Conservation (phyloP, 2,329 filamentous ascomycete species). For the Ophiobolus disseminans region DNA sequence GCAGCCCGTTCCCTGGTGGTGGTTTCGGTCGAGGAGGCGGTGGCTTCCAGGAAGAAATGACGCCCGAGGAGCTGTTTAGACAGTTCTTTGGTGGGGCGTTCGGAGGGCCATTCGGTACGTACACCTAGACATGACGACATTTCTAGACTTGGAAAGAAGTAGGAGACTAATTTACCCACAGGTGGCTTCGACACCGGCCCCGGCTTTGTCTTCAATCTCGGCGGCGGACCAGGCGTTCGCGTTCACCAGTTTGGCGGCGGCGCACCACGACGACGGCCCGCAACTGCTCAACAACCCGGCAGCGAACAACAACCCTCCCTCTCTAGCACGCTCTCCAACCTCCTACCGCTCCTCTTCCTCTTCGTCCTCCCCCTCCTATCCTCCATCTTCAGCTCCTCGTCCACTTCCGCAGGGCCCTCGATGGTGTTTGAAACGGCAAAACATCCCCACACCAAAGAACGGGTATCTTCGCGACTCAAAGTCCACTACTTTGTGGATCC, state of each 20-base stretch:
- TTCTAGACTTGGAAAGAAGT: neutral
- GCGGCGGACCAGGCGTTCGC: conserved; percentile 86
- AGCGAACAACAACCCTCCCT: conserved; percentile 59
- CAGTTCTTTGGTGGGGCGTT: conserved; percentile 87
- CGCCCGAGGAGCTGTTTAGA: conserved; percentile 94
- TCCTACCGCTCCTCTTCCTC: conserved; percentile 87
- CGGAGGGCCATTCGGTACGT: conserved; percentile 71
- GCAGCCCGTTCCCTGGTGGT: conserved; percentile 67
- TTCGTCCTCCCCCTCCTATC: conserved; percentile 81
- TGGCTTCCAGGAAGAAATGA: conserved; percentile 90
- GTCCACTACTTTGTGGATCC: conserved; percentile 89
- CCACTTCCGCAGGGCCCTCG: conserved; percentile 65
- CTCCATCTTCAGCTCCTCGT: conserved; percentile 68
- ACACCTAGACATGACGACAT: too few relatives aligned
- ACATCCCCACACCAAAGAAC: conserved; percentile 75
- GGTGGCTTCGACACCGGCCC: conserved; percentile 76
- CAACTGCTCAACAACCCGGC: conserved; percentile 61
- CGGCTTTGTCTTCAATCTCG: conserved; percentile 94
- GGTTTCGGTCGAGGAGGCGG: conserved; percentile 64
- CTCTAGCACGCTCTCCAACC: conserved; percentile 67
- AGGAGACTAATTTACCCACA: conserved; percentile 33
- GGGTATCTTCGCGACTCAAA: conserved; percentile 72
- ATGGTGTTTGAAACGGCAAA: conserved; percentile 77
- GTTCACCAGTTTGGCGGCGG: conserved; percentile 94
- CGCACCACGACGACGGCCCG: conserved; percentile 75